These are phyloP conservation scores for Butyriboletus loyo DNA, from an alignment of 768 basidiomycete genomes.

Conservation along the genomic window DNA sequence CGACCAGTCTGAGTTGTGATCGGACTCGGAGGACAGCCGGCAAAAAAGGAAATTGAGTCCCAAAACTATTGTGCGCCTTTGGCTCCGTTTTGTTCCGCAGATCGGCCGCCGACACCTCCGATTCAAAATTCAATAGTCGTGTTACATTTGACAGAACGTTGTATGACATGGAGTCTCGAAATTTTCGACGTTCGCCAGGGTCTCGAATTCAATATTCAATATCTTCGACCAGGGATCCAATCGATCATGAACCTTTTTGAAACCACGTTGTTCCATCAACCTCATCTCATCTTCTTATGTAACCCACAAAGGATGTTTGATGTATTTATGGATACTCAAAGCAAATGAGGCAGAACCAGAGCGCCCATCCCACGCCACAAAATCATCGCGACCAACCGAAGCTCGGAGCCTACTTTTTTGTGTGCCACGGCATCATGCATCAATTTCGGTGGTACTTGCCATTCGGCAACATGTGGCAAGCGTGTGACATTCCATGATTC, in stretches of 20 bases:
- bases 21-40: no score
- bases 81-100: no score
- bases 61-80: no score
- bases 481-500: neutral
- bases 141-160: neutral
- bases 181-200: neutral
- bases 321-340: neutral
- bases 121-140: neutral
- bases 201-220: neutral
- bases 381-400: neutral
- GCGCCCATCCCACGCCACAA: neutral
- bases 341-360: neutral
- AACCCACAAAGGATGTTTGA: neutral
- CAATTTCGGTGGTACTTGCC: conserved; percentile 1
- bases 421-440: neutral
- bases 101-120: no score
- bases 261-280: neutral
- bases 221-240: neutral
- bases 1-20: neutral
- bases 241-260: neutral
- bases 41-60: no score
- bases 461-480: neutral
- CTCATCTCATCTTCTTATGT: neutral
- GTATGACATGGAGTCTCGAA: neutral
- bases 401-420: neutral